Evolutionary conservation across 2,329 filamentous ascomycete genomes (phyloP).

Genomic region (Periconia digitata): DNA sequence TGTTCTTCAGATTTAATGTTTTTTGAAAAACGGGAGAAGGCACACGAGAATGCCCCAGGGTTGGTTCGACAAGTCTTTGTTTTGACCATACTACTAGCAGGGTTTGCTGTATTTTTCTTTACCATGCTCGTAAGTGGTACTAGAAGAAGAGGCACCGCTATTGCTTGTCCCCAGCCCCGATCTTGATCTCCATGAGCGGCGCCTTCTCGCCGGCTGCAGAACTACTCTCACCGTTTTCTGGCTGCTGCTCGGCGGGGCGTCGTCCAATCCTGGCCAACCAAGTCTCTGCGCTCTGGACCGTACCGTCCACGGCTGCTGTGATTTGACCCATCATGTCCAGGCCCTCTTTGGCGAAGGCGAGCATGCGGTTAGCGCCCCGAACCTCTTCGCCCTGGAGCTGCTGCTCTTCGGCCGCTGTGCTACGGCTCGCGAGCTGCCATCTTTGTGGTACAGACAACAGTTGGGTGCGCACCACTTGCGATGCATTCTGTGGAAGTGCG

Average conservation of each 20-base stretch:
- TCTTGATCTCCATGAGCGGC: constrained; percentile 6
- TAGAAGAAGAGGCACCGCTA: no score
- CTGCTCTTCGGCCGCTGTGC: constrained; percentile 16
- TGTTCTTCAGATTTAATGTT: no score
- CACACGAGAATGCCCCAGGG: no score
- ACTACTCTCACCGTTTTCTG: constrained; percentile 1
- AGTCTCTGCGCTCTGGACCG: constrained; percentile 84
- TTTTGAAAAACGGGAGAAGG: no score
- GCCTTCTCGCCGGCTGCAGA: constrained; percentile 15
- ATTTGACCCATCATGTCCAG: constrained; percentile 95
- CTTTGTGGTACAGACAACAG: constrained; percentile 81
- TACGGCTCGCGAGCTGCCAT: constrained; percentile 71
- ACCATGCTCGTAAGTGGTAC: no score
- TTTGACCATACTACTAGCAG: no score
- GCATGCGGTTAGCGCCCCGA: constrained; percentile 69
- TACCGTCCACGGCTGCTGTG: constrained; percentile 82
- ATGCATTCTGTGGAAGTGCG: constrained; percentile 84
- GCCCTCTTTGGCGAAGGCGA: constrained; percentile 85
- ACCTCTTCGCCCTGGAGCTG: constrained; percentile 44
- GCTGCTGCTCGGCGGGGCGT: constrained; percentile 13
- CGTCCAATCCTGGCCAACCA: constrained; percentile 79
- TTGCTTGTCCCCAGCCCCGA: background rate
- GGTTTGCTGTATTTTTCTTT: no score
- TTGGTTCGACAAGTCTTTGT: no score
- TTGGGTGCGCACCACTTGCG: constrained; percentile 78